A percentile compares a stretch with the other conserved stretches of the same genome.
These are phyloP conservation scores for Takakia lepidozioides DNA, from an alignment of 225 moss, liverwort and hornwort species.

Conservation along the genomic window DNA sequence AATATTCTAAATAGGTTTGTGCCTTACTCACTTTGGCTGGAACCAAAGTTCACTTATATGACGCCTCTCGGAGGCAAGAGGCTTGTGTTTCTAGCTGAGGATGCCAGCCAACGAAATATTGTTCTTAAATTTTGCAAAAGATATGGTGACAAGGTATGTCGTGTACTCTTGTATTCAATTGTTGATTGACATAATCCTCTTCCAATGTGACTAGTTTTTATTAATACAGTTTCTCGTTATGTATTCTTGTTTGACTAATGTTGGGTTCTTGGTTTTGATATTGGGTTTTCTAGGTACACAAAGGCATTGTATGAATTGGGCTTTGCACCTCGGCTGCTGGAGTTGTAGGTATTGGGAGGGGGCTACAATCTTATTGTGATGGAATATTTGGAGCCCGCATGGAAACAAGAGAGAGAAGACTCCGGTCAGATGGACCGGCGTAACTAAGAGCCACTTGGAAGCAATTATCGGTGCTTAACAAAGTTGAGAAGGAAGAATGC, in stretches of 20 bases:
- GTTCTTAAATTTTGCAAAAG: not conserved
- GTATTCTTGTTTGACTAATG: no score
- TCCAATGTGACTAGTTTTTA: no score
- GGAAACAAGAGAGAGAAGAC: no score
- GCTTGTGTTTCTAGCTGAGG: constrained; percentile 3
- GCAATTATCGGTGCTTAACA: constrained; percentile 5
- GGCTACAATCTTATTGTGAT: not conserved
- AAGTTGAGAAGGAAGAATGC: constrained; percentile 1
- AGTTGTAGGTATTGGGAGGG: not conserved
- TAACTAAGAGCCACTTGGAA: no score
- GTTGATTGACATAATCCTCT: no score
- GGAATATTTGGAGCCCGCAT: not conserved
- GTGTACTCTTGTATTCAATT: no score
- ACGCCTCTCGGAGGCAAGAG: not conserved
- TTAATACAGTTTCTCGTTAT: no score
- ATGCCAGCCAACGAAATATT: not conserved
- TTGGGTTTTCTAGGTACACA: constrained; percentile 6
- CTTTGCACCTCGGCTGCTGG: constrained; percentile 3
- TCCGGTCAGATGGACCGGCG: no score
- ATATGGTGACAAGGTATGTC: constrained; percentile 2
- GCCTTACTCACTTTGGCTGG: not conserved
- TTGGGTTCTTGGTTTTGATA: no score
- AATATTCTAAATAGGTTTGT: not conserved
- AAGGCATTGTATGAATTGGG: constrained; percentile 2
- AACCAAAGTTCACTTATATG: not conserved